Evolutionary conservation across 2,329 filamentous ascomycete genomes (phyloP).

Genomic region (Talaromyces sp.): DNA sequence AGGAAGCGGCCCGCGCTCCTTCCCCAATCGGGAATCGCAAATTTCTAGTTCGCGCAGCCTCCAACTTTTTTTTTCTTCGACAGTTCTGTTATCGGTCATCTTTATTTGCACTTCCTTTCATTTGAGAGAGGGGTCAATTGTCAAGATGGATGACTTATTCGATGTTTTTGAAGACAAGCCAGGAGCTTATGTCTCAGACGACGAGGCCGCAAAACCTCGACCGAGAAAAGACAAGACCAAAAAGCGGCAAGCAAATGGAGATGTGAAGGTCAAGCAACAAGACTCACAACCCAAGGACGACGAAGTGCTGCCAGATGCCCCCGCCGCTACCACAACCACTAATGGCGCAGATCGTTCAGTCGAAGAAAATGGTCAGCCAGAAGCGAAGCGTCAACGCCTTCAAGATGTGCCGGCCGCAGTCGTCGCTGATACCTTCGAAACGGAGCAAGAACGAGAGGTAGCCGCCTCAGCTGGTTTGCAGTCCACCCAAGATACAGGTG

Average conservation of each 20-base stretch:
- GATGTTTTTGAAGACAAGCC: conserved; percentile 71
- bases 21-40: conserved; percentile 26
- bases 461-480: conserved; percentile 68
- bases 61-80: conserved; percentile 12
- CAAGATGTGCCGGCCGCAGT: conserved; percentile 69
- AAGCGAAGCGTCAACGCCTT: conserved; percentile 44
- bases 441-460: conserved; percentile 86
- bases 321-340: conserved; percentile 15
- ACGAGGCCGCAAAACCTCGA: conserved; percentile 30
- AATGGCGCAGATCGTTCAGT: conserved; percentile 18
- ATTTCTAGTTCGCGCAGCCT: conserved; percentile 25
- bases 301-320: conserved; percentile 19
- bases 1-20: conserved; percentile 21
- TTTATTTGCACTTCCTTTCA: conserved; percentile 6
- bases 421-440: conserved; percentile 90
- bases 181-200: conserved; percentile 36
- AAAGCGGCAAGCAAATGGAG: conserved; percentile 81
- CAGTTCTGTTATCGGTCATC: neutral
- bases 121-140: neutral
- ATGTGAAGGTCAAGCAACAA: conserved; percentile 54
- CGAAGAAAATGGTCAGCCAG: conserved; percentile 35
- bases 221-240: conserved; percentile 61
- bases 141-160: conserved; percentile 70
- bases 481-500: conserved; percentile 56
- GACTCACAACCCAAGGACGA: conserved; percentile 29